These are phyloP conservation scores for Lunularia cruciata DNA, from an alignment of 225 moss, liverwort and hornwort genomes.

Conservation along the genomic window DNA sequence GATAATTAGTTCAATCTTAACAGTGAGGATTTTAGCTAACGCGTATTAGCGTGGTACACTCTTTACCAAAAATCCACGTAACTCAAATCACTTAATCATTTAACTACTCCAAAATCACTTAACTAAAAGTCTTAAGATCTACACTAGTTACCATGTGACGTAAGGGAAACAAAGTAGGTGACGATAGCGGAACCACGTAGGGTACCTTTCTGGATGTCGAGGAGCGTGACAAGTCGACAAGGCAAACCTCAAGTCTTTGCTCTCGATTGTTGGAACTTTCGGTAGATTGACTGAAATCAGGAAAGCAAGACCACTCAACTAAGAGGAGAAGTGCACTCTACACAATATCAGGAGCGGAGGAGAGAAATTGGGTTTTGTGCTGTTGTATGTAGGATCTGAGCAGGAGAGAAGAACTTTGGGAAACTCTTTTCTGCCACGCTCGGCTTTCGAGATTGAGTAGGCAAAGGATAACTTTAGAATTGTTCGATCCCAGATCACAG, in stretches of 20 bases:
- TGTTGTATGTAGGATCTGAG: background rate
- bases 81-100: no score
- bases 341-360: background rate
- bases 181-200: background rate
- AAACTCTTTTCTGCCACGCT: no score
- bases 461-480: background rate
- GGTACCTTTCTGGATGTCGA: background rate
- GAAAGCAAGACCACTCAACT: background rate
- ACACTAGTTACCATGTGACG: no score
- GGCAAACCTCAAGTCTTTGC: background rate
- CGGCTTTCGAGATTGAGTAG: no score
- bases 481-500: background rate
- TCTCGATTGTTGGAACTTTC: background rate
- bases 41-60: no score
- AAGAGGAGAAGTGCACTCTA: background rate
- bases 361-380: background rate
- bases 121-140: no score
- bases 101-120: no score
- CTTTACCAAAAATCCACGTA: no score
- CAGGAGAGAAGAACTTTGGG: background rate
- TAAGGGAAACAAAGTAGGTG: no score
- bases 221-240: constrained; percentile 13
- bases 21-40: no score
- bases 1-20: no score
- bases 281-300: background rate